These are phyloP conservation scores for Lagenidium sp. DNA, from an alignment of 352 stramenopile genomes.

Conservation along the genomic window DNA sequence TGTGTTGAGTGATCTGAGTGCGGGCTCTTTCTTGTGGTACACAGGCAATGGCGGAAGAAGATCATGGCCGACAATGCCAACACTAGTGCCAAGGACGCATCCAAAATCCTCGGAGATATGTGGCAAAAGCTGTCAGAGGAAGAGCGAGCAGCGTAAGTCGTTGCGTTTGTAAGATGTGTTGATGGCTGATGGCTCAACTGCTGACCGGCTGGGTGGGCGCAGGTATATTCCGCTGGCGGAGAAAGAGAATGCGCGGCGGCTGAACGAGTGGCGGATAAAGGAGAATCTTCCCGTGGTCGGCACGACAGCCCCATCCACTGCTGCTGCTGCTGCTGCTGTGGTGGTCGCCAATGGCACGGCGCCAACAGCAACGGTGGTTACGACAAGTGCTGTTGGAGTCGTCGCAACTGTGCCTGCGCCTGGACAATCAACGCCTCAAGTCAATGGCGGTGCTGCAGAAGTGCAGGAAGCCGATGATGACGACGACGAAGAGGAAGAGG, in stretches of 20 bases:
- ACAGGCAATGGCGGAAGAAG: slow-evolving; percentile 67
- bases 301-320: neutral
- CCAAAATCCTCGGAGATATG: slow-evolving; percentile 77
- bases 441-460: slow-evolving; percentile 8
- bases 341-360: neutral
- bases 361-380: neutral
- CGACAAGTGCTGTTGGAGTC: slow-evolving; percentile 17
- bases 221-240: slow-evolving; percentile 73
- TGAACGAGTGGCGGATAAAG: slow-evolving; percentile 74
- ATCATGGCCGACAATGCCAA: slow-evolving; percentile 68
- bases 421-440: neutral
- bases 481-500: slow-evolving; percentile 41
- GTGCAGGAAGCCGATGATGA: slow-evolving; percentile 41
- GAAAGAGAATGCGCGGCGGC: slow-evolving; percentile 59
- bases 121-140: slow-evolving; percentile 79
- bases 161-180: no score
- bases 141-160: slow-evolving; percentile 31
- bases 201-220: no score
- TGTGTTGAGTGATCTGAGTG: neutral
- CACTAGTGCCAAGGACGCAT: slow-evolving; percentile 72
- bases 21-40: neutral
- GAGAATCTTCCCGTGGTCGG: slow-evolving; percentile 37
- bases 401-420: slow-evolving; percentile 6
- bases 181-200: no score
- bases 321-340: neutral